Evolutionary conservation across 805 yeast genomes (phyloP).

Genomic region (Hyphopichia homilentoma): DNA sequence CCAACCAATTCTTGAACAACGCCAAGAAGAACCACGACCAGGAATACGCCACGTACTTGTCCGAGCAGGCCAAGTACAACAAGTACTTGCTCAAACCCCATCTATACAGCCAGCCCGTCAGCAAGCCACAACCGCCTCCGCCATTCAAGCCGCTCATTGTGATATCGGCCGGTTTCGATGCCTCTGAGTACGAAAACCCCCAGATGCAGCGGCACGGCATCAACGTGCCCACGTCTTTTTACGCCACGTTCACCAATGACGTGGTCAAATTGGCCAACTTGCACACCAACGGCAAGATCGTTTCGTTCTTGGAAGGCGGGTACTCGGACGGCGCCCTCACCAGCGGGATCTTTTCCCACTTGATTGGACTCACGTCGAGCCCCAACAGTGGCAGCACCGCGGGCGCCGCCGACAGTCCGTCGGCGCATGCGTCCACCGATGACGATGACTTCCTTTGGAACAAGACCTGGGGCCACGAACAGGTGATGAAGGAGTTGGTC

Average conservation of each 20-base stretch:
- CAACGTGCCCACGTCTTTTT: conserved; percentile 78
- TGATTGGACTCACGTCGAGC: conserved; percentile 57
- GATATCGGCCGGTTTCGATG: conserved; percentile 88
- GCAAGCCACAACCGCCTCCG: conserved; percentile 32
- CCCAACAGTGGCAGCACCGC: conserved; percentile 2
- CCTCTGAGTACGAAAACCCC: conserved; percentile 76
- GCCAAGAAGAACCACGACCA: conserved; percentile 44
- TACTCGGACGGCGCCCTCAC: conserved; percentile 78
- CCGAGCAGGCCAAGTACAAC: conserved; percentile 23
- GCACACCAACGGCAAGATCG: conserved; percentile 55
- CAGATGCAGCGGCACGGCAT: conserved; percentile 84
- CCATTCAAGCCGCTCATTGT: conserved; percentile 50
- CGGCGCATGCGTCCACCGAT: conserved; percentile 2
- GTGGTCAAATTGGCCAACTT: conserved; percentile 64
- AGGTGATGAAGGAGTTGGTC: conserved; percentile 59
- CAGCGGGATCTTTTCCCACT: conserved; percentile 76
- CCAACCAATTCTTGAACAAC: conserved; percentile 56
- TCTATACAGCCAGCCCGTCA: conserved; percentile 20
- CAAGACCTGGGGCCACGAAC: conserved; percentile 59
- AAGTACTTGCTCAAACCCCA: conserved; percentile 30
- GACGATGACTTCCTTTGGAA: conserved; percentile 47
- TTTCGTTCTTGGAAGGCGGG: conserved; percentile 81
- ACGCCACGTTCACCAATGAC: conserved; percentile 67
- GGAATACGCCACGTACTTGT: conserved; percentile 24
- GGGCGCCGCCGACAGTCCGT: not conserved